Conservation (phyloP, 331 rosid genomes). For the Saraca asoca region DNA sequence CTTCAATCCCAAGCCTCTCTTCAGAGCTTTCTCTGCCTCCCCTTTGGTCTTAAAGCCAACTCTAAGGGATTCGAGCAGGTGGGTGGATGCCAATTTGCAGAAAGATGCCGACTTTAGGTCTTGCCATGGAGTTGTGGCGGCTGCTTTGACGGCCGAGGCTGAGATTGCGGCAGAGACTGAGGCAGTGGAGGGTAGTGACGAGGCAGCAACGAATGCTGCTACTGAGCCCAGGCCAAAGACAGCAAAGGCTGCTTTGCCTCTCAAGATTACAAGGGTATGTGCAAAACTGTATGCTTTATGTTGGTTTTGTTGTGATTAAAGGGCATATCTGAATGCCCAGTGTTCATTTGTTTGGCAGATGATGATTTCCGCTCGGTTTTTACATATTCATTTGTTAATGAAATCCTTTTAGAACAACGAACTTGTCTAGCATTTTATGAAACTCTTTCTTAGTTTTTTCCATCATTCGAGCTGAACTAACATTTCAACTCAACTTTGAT, state of each 20-base stretch:
- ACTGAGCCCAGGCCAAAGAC: conserved; percentile 57
- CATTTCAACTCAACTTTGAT: too few species aligned
- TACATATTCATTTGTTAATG: too few species aligned
- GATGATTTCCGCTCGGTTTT: too few species aligned
- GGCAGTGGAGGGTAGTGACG: conserved; percentile 34
- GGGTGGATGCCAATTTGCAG: conserved; percentile 32
- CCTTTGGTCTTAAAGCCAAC: conserved; percentile 44
- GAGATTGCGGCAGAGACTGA: conserved; percentile 46
- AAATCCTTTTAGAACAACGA: too few species aligned
- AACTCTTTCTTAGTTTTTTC: too few species aligned
- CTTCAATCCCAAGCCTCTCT: conserved; percentile 50
- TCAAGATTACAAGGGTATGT: conserved; percentile 77
- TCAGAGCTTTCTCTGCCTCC: conserved; percentile 39
- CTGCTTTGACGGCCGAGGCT: conserved; percentile 68
- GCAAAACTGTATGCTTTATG: background rate
- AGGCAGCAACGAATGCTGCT: conserved; percentile 22
- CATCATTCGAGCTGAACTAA: too few species aligned
- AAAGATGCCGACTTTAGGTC: conserved; percentile 33
- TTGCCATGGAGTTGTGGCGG: conserved; percentile 43
- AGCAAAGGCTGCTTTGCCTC: conserved; percentile 82
- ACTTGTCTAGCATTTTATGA: too few species aligned
- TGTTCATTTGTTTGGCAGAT: too few species aligned
- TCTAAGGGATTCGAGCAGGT: conserved; percentile 36
- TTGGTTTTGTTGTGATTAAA: too few species aligned
- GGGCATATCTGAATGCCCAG: too few species aligned